Base-by-base conservation (phyloP, 2,329 filamentous ascomycete genomes). In the Phialophora verrucosa region DNA sequence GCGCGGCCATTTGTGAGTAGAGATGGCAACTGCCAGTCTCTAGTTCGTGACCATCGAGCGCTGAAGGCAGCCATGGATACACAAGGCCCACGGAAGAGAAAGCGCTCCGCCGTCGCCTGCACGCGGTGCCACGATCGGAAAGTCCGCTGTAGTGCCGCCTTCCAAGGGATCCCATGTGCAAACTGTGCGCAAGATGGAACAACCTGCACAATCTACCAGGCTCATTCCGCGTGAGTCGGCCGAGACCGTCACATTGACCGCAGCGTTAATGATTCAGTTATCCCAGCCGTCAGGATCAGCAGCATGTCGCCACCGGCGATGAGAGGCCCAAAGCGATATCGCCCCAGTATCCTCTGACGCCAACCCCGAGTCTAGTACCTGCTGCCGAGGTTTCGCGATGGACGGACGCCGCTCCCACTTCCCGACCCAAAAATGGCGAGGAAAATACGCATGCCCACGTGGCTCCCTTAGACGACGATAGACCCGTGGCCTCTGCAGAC, bases 131-230 rank as follows among this genome's bases (percentile, higher is more conserved):
- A 76, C 63, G 71, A 75, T 58, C 73, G 75, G 50, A 75, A 75
- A 54, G 74, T 78, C 27, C 71, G 75, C 49, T 75, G 75, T 54
- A 74, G 76, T 67, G 73, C 74, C 20, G 74, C 75, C 1, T 74
- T 75, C 23, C 63, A 71, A 7, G 75, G 74, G n/a, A 72, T 69
- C 55, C 83, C 83, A 7, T 85, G 81, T 74, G 84, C 83, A 76
- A 84, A 84, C 63, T 85, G 82, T 72, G 65, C 60, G 54, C 67
- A 69, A 56, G 65, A 69, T 59, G 62, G 62, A 12, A 60, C 65
- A 4, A n/a, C 31, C 14, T 67, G 67, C 56, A 60, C 55, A 25
- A 58, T 69, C 49, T 69, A 68, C 27, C 61, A 63, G 44, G 44
- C 56, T 31, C 63, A 60, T 27, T 50, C 51, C 10, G 29, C 51